A percentile compares a stretch with the other conserved stretches of the same genome.
Conservation (phyloP, 2,329 filamentous ascomycete species). For the Penicillium brevicompactum region DNA sequence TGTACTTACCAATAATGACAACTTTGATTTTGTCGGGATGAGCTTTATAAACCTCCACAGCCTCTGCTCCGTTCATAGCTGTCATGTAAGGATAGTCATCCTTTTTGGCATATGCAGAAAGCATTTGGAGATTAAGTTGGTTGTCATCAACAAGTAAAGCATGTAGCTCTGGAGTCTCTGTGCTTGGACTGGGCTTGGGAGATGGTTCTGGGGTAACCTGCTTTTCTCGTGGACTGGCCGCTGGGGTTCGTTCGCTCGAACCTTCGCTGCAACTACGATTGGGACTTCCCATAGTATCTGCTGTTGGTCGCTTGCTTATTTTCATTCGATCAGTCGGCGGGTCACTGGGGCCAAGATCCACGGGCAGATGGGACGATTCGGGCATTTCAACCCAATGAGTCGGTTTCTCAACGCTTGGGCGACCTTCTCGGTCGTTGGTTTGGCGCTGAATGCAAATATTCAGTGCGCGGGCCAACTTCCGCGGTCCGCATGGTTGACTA, state of each 20-base stretch:
- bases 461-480: conserved; percentile 36
- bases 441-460: conserved; percentile 26
- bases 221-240: not conserved
- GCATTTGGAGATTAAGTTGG: conserved; percentile 36
- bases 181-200: not conserved
- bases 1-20: conserved; percentile 17
- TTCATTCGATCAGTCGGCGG: conserved; percentile 22
- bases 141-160: conserved; percentile 44
- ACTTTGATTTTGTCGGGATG: conserved; percentile 7
- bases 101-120: conserved; percentile 36
- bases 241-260: not conserved
- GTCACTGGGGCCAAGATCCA: conserved; percentile 18
- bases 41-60: conserved; percentile 31
- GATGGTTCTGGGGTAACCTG: not conserved
- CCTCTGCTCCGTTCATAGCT: conserved; percentile 40
- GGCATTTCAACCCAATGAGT: conserved; percentile 25
- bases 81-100: conserved; percentile 29
- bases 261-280: not conserved
- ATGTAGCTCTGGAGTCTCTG: not conserved
- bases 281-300: conserved; percentile 12
- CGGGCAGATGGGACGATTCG: conserved; percentile 19
- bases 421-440: conserved; percentile 2
- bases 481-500: conserved; percentile 38
- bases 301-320: conserved; percentile 25
- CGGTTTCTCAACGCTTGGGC: not conserved